A percentile compares a stretch with the other conserved stretches of the same genome.
Evolutionary conservation across 2,329 filamentous ascomycete species (phyloP).

Genomic region (Paracoccidioides brasiliensis): DNA sequence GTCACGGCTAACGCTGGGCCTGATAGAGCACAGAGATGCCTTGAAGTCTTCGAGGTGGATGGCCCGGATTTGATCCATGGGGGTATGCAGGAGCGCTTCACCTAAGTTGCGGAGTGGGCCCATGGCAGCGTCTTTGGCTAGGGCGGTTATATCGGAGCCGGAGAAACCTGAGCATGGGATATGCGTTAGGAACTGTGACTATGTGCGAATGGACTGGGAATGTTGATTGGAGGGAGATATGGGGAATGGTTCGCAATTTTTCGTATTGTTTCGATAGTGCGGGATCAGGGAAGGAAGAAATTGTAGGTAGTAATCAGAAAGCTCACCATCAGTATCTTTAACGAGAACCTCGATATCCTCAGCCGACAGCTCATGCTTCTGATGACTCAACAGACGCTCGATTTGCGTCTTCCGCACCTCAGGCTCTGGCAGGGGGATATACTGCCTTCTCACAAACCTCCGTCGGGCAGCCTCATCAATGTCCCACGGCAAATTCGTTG

Average conservation of each 20-base stretch:
- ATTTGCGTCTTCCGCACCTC: slow-evolving; percentile 70
- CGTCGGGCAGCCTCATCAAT: slow-evolving; percentile 91
- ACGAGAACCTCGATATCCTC: slow-evolving; percentile 63
- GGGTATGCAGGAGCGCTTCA: slow-evolving; percentile 78
- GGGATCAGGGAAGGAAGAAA: neutral
- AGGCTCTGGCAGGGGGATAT: slow-evolving; percentile 84
- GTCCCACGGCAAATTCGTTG: slow-evolving; percentile 93
- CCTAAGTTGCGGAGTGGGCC: slow-evolving; percentile 81
- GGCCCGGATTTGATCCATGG: slow-evolving; percentile 84
- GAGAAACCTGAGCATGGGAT: slow-evolving; percentile 59
- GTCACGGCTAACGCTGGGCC: slow-evolving; percentile 76
- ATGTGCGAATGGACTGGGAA: neutral
- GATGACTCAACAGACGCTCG: slow-evolving; percentile 65
- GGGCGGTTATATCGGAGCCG: slow-evolving; percentile 87
- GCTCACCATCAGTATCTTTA: slow-evolving; percentile 66
- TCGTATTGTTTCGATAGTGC: neutral
- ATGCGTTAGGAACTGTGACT: neutral
- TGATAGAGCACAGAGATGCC: slow-evolving; percentile 68
- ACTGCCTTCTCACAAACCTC: slow-evolving; percentile 84
- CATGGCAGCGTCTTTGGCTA: slow-evolving; percentile 98
- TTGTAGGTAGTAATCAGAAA: slow-evolving; percentile 14
- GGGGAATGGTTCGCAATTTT: neutral
- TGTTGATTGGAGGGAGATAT: neutral
- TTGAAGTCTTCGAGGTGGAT: slow-evolving; percentile 75
- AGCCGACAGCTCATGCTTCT: slow-evolving; percentile 67